These are phyloP conservation scores for Dactylellina haptotyla DNA, from an alignment of 2,329 filamentous ascomycete genomes.

Conservation along the genomic window DNA sequence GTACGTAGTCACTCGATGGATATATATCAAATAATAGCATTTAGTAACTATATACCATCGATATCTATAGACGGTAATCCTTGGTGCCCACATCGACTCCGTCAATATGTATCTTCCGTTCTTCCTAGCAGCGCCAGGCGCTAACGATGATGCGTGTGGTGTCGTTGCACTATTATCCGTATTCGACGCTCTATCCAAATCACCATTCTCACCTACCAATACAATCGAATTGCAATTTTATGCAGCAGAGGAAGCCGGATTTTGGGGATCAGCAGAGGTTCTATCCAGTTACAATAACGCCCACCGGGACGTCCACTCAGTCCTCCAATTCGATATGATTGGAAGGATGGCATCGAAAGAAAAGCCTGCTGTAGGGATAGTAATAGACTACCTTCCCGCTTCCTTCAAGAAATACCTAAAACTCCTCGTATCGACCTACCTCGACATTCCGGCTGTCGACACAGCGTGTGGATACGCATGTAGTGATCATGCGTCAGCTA, in stretches of 20 bases:
- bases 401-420: constrained; percentile 61
- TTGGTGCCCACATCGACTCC: constrained; percentile 91
- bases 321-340: constrained; percentile 65
- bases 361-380: constrained; percentile 59
- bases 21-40: background rate
- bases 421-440: constrained; percentile 61
- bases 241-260: constrained; percentile 84
- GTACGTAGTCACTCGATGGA: constrained; percentile 1
- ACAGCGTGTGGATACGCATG: constrained; percentile 80
- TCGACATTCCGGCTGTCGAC: constrained; percentile 63
- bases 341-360: constrained; percentile 55
- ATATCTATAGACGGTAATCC: constrained; percentile 74
- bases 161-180: constrained; percentile 82
- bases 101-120: constrained; percentile 91
- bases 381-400: constrained; percentile 62
- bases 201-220: constrained; percentile 72
- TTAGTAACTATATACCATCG: constrained; percentile 65
- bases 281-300: constrained; percentile 61
- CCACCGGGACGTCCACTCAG: constrained; percentile 61
- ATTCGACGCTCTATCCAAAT: background rate
- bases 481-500: constrained; percentile 77
- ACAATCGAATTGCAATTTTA: constrained; percentile 98
- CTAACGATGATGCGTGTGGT: constrained; percentile 90
- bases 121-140: constrained; percentile 83
- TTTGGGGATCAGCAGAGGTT: constrained; percentile 69